Conservation (phyloP, 2,329 filamentous ascomycete species). For the Epichloe sp. region DNA sequence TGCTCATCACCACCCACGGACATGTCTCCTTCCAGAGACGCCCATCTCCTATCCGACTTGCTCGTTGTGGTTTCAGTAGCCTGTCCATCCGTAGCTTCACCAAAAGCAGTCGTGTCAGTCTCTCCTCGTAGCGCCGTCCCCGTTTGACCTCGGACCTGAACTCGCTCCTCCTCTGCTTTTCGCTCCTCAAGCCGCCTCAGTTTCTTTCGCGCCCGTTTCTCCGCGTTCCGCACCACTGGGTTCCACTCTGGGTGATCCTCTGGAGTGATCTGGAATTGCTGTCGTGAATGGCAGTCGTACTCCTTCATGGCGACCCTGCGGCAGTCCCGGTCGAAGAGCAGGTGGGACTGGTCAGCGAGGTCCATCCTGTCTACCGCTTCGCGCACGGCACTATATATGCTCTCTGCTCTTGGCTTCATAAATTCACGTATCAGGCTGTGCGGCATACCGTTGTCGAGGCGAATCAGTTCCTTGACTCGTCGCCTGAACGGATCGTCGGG, state of each 20-base stretch:
- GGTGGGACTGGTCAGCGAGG: background rate
- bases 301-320: background rate
- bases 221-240: background rate
- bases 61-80: background rate
- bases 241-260: slow-evolving; percentile 1
- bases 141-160: background rate
- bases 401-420: background rate
- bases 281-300: background rate
- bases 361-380: slow-evolving; percentile 1
- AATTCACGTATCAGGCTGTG: slow-evolving; percentile 4
- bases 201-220: slow-evolving; percentile 2
- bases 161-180: background rate
- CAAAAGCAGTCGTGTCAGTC: background rate
- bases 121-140: background rate
- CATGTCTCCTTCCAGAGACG: too few species aligned
- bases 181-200: background rate
- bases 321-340: background rate
- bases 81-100: background rate
- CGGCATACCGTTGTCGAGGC: slow-evolving; percentile 1
- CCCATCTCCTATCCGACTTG: too few species aligned
- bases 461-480: background rate
- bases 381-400: slow-evolving; percentile 1
- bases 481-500: background rate
- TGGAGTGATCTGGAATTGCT: background rate
- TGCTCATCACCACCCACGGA: too few species aligned